Conservation (phyloP, 2,329 filamentous ascomycete species). For the Cercospora nicotianae region DNA sequence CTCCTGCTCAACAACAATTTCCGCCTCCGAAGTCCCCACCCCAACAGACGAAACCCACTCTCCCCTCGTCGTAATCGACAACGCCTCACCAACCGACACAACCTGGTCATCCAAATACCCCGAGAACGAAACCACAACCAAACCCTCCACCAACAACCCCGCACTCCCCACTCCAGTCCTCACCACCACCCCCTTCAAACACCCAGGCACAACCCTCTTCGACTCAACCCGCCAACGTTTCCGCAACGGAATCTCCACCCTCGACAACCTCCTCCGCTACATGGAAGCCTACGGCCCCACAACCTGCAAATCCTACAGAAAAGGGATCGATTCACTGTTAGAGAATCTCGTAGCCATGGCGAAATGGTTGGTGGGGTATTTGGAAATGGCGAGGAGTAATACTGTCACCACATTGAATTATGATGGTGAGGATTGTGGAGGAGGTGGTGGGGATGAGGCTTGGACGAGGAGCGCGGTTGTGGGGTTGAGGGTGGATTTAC, state of each 20-base stretch:
- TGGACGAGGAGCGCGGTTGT: slow-evolving; percentile 21
- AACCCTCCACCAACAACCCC: not conserved
- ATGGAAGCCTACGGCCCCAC: slow-evolving; percentile 16
- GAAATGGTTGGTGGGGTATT: slow-evolving; percentile 22
- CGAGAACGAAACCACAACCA: not conserved
- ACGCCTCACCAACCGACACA: slow-evolving; percentile 6
- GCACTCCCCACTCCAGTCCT: not conserved
- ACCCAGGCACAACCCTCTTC: slow-evolving; percentile 20
- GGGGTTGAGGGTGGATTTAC: slow-evolving; percentile 23
- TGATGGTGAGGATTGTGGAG: not conserved
- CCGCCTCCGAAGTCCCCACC: not conserved
- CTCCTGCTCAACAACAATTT: not conserved
- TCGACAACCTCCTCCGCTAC: slow-evolving; percentile 22
- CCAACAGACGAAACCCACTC: not conserved
- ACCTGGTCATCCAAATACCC: not conserved
- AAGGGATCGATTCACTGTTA: slow-evolving; percentile 20
- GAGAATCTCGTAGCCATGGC: slow-evolving; percentile 22
- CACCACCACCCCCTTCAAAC: not conserved
- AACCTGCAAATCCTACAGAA: slow-evolving; percentile 13
- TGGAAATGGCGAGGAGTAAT: slow-evolving; percentile 12
- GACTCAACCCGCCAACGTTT: slow-evolving; percentile 20
- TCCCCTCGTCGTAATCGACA: not conserved
- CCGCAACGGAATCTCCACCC: slow-evolving; percentile 16
- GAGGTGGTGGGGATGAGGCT: not conserved
- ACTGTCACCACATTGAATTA: not conserved